These are phyloP conservation scores for Melaleuca quinquenervia DNA, from an alignment of 345 rosid genomes.

Conservation along the genomic window DNA sequence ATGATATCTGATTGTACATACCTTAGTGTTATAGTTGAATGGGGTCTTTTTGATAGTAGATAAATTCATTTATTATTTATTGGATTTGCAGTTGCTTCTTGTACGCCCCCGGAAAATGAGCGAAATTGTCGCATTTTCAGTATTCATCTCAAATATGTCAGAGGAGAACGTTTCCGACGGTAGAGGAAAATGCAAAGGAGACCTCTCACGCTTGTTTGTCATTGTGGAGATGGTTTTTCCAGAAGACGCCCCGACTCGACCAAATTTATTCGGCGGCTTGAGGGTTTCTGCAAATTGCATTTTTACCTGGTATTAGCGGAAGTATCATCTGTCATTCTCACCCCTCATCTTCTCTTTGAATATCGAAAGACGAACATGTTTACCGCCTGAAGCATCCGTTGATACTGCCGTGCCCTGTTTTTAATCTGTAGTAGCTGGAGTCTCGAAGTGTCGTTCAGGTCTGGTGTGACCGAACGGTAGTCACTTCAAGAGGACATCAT, in stretches of 20 bases:
- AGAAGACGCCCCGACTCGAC: neutral
- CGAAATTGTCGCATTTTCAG: neutral
- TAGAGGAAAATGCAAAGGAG: neutral
- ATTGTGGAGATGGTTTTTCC: neutral
- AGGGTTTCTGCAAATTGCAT: neutral
- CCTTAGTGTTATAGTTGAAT: neutral
- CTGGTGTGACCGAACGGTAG: neutral
- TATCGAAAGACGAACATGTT: neutral
- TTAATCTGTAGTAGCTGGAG: accelerated
- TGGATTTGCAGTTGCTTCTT: neutral
- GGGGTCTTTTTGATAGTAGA: neutral
- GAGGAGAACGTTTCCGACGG: neutral
- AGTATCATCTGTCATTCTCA: neutral
- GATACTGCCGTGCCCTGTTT: neutral
- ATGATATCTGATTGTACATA: neutral
- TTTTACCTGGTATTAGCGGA: too few species aligned
- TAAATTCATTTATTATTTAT: neutral
- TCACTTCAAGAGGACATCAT: neutral
- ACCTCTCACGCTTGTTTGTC: neutral
- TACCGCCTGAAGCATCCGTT: neutral
- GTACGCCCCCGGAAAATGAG: neutral
- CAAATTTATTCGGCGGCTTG: neutral
- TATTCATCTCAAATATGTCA: neutral
- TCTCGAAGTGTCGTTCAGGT: neutral
- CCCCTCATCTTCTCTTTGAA: neutral